phyloP scores from a whole-genome alignment of 2,329 filamentous ascomycete genomes.

The Calycina herbarum region DNA sequence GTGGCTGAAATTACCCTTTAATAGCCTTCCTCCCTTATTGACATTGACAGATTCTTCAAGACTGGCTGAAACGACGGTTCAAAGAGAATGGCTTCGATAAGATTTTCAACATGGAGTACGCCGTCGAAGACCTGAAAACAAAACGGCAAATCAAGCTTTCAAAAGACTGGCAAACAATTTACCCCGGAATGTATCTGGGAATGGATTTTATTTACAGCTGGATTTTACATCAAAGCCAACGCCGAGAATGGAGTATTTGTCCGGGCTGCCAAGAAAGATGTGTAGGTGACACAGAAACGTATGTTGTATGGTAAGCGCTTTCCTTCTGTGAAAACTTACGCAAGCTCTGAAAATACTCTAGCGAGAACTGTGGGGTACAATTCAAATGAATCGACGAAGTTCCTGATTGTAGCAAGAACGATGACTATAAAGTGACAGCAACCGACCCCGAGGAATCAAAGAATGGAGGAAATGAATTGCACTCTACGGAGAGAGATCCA shows the following conservation, averaged over 20 bases:
- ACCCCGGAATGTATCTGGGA: not conserved
- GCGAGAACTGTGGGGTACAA: not conserved
- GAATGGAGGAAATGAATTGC: not conserved
- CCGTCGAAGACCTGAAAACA: not conserved
- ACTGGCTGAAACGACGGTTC: not conserved
- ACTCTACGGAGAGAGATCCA: not conserved
- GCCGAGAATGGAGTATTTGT: not conserved
- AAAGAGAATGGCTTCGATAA: not conserved
- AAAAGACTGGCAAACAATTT: not conserved
- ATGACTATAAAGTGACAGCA: not conserved
- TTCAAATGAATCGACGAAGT: not conserved
- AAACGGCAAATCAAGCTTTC: not conserved
- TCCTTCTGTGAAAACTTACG: fast-evolving
- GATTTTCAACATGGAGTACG: not conserved
- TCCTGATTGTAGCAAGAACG: not conserved
- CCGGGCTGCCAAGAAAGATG: not conserved
- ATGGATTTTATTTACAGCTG: not conserved
- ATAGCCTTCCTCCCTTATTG: not conserved
- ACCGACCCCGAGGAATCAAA: not conserved
- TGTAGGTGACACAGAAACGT: not conserved
- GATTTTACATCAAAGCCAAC: not conserved
- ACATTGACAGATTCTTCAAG: not conserved
- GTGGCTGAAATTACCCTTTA: not conserved
- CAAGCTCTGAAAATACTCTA: not conserved
- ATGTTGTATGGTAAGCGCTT: not conserved